Base-by-base conservation (phyloP, 805 yeast species). In the Yarrowia sp. region DNA sequence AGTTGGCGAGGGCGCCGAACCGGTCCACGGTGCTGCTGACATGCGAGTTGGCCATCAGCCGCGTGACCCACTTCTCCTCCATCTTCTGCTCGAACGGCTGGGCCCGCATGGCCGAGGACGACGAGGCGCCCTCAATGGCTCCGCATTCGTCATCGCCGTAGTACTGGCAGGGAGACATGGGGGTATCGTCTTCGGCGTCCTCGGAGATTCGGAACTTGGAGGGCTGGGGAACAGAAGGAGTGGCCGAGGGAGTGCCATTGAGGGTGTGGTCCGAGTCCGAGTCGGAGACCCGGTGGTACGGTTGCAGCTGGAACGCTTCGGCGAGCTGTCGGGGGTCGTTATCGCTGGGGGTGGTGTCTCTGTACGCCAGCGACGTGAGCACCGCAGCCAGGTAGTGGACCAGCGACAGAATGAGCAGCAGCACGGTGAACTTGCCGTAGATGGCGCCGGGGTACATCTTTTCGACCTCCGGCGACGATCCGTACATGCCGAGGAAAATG, bases 401-500 rank as follows among this genome's bases (percentile, higher is more conserved):
- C 1, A 83, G 68, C 1, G 87, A 76, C 12, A 86, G 76, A 61
- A 87, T 74, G 12, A 88, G 77, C 69, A 92, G 77, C 12, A 90
- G 83, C 74, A 84, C 79, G 30, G 89, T 83, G 86, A 90, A 86
- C 73, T 82, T 84, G 14, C 85, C 78, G 77, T 92, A 92, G 0
- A 89, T 88, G 74, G 91, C 91, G 47, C 83, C 81, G 0, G 97
- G 97, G 75, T 91, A 94, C 72, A 91, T 79, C 9, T 38, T 20
- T 7, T 34, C 53, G 67, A 83, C 75, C 34, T 73, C 81, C 0
- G 90, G 89, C 30, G 87, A 87, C 17, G 88, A 80, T 5, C 80
- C 76, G 47, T 85, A 83, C 74, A 87, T 91, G 10, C 87, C 77
- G 63, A 85, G 82, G 72, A 87, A 84, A 19, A 83, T 77, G 15